phyloP scores from a whole-genome alignment of 2,329 filamentous ascomycete genomes.

The Cladosporium sp. region DNA sequence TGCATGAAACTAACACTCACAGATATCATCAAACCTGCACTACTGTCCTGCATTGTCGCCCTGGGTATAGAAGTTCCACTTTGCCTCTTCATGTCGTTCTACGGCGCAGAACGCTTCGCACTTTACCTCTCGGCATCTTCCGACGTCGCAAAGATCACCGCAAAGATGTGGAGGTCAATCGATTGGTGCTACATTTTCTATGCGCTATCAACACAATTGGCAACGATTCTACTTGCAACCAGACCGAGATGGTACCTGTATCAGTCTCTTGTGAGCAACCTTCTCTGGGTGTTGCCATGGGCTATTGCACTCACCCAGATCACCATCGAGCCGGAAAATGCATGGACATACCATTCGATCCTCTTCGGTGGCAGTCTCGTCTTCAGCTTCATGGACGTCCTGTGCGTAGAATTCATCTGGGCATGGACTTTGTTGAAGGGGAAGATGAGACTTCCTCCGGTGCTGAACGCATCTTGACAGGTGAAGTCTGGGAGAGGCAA shows the following conservation, averaged over 20 bases:
- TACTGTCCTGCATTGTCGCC: slow-evolving; percentile 56
- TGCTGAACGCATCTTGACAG: slow-evolving; percentile 2
- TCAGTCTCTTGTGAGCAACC: slow-evolving; percentile 66
- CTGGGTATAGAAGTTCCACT: slow-evolving; percentile 63
- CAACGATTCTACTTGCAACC: slow-evolving; percentile 65
- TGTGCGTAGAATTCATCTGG: slow-evolving; percentile 55
- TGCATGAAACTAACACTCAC: slow-evolving; percentile 11
- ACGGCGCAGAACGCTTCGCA: slow-evolving; percentile 63
- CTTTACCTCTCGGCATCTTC: slow-evolving; percentile 61
- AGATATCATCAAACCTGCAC: slow-evolving; percentile 55
- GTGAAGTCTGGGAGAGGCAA: neutral
- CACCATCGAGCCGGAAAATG: slow-evolving; percentile 54
- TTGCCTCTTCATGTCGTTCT: slow-evolving; percentile 62
- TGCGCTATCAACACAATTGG: slow-evolving; percentile 65
- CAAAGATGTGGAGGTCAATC: slow-evolving; percentile 64
- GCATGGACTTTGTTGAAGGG: slow-evolving; percentile 52
- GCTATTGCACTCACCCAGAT: slow-evolving; percentile 61
- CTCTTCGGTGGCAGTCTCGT: slow-evolving; percentile 70
- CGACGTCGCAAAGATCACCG: slow-evolving; percentile 61
- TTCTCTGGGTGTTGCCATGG: slow-evolving; percentile 71
- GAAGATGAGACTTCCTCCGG: slow-evolving; percentile 34
- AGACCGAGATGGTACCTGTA: slow-evolving; percentile 67
- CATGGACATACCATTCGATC: slow-evolving; percentile 68
- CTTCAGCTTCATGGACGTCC: slow-evolving; percentile 63
- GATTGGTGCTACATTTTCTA: slow-evolving; percentile 70